Percentiles rank a stretch among this genome's conserved stretches.
Conservation (phyloP, 257 asterid species). For the Solanum appendiculatum region DNA sequence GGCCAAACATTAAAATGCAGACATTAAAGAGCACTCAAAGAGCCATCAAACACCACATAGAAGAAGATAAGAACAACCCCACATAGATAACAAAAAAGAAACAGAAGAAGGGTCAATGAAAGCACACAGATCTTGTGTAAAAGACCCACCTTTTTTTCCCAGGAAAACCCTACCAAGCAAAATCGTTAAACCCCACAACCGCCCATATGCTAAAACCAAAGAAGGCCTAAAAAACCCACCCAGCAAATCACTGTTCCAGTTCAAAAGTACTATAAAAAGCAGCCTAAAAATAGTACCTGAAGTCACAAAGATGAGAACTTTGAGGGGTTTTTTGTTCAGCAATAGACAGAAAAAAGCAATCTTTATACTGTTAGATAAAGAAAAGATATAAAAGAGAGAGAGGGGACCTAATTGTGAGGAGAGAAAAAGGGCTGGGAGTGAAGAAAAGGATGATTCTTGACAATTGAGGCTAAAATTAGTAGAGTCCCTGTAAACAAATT, state of each 20-base stretch:
- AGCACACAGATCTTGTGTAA: slow-evolving; percentile 67
- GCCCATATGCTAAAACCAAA: slow-evolving; percentile 30
- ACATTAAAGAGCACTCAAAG: slow-evolving; percentile 18
- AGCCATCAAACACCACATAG: slow-evolving; percentile 33
- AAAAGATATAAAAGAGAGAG: slow-evolving; percentile 12
- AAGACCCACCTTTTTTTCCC: slow-evolving; percentile 36
- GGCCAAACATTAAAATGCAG: slow-evolving; percentile 28
- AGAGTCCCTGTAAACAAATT: background rate
- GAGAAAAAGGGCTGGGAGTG: slow-evolving; percentile 25
- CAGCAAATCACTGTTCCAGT: slow-evolving; percentile 43
- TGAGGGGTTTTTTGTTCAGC: slow-evolving; percentile 21
- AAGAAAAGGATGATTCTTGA: slow-evolving; percentile 9
- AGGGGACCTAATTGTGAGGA: slow-evolving; percentile 7
- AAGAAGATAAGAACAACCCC: slow-evolving; percentile 35
- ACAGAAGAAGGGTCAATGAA: slow-evolving; percentile 33
- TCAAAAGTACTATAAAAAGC: slow-evolving; percentile 35
- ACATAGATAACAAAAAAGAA: slow-evolving; percentile 23
- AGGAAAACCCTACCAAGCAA: slow-evolving; percentile 49
- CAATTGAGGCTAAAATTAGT: background rate
- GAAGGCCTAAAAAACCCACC: slow-evolving; percentile 35
- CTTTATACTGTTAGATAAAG: slow-evolving; percentile 29
- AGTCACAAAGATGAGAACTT: slow-evolving; percentile 62
- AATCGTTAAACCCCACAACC: slow-evolving; percentile 47
- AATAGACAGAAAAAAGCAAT: slow-evolving; percentile 21
- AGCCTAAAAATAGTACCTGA: slow-evolving; percentile 29